These are phyloP conservation scores for Monosporozyma aquatica DNA, from an alignment of 805 yeast genomes.

Conservation along the genomic window DNA sequence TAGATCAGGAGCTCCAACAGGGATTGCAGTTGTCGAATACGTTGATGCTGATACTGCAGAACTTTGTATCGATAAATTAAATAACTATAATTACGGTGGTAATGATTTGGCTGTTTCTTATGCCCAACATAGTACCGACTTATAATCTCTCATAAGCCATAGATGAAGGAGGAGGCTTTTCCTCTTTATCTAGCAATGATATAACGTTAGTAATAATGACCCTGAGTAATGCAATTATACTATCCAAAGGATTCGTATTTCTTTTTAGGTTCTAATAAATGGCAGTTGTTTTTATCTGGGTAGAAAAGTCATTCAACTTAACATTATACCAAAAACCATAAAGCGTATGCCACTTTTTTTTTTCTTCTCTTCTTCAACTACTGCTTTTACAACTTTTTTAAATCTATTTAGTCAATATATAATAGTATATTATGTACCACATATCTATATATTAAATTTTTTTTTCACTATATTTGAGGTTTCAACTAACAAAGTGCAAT, in stretches of 20 bases:
- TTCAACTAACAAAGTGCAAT: constrained; percentile 6
- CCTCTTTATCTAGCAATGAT: background rate
- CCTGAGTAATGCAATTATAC: constrained; percentile 1
- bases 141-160: too few relatives aligned
- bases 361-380: background rate
- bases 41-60: constrained; percentile 59
- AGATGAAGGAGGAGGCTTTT: too few relatives aligned
- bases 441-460: too few relatives aligned
- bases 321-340: too few relatives aligned
- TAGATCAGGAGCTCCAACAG: constrained; percentile 59
- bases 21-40: constrained; percentile 76
- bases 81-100: constrained; percentile 78
- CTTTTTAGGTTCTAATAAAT: too few relatives aligned
- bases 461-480: too few relatives aligned
- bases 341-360: background rate
- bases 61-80: constrained; percentile 61
- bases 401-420: background rate
- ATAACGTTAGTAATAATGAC: background rate
- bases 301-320: too few relatives aligned
- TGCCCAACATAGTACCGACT: constrained; percentile 36
- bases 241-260: too few relatives aligned
- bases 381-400: background rate
- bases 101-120: constrained; percentile 60
- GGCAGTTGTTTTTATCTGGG: too few relatives aligned
- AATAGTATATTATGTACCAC: background rate